A percentile compares a stretch with the other conserved stretches of the same genome.
Evolutionary conservation across 2,329 filamentous ascomycete species (phyloP).

Genomic region (Cordyceps tenuipes): DNA sequence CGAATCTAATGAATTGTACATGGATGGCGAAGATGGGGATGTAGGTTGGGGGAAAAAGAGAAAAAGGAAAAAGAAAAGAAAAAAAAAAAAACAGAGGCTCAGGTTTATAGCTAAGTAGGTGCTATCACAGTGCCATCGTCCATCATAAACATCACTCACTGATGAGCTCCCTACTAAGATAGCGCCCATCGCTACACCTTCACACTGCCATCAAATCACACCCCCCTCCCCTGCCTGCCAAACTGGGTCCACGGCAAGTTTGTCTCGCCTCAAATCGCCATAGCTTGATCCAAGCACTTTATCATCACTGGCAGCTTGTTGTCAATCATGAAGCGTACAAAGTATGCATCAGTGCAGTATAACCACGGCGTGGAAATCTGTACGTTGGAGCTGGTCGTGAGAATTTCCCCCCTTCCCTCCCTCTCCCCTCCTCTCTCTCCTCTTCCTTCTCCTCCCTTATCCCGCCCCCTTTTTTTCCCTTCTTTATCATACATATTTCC

Average conservation of each 20-base stretch:
- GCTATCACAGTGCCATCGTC: too few species aligned
- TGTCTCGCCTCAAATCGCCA: slow-evolving; percentile 2
- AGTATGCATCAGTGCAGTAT: background rate
- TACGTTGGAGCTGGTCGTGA: too few species aligned
- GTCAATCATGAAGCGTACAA: too few species aligned
- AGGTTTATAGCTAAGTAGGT: too few species aligned
- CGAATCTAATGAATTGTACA: background rate
- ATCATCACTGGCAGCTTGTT: too few species aligned
- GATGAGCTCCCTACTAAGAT: too few species aligned
- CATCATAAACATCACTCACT: too few species aligned
- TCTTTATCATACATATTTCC: background rate
- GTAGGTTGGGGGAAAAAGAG: too few species aligned
- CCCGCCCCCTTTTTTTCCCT: background rate
- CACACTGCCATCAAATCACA: background rate
- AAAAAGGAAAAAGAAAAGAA: background rate
- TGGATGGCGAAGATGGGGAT: background rate
- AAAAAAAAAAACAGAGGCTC: background rate
- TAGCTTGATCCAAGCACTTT: background rate
- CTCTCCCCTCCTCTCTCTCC: too few species aligned
- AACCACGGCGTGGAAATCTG: background rate
- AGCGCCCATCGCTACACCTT: too few species aligned
- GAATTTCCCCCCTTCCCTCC: too few species aligned
- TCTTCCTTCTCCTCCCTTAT: too few species aligned
- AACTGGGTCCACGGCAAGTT: background rate
- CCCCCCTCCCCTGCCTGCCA: background rate